A percentile compares a stretch with the other conserved stretches of the same genome.
phyloP scores from a whole-genome alignment of 2,329 filamentous ascomycete genomes.

The Fusarium staphyleae region DNA sequence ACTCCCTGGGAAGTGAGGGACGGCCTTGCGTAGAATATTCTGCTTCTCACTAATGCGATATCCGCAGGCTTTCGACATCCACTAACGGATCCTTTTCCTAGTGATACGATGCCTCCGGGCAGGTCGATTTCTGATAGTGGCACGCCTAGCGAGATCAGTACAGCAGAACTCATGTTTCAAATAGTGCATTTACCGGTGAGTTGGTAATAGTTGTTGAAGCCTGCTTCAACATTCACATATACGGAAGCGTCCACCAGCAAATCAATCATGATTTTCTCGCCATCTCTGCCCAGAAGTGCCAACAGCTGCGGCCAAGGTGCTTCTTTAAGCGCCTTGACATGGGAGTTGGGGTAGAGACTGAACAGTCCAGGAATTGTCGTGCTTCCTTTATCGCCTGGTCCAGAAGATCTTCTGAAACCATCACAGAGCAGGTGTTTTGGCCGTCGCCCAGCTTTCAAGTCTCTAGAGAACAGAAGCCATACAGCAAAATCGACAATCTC shows the following conservation, averaged over 20 bases:
- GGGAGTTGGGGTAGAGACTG: slow-evolving; percentile 70
- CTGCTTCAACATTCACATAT: slow-evolving; percentile 68
- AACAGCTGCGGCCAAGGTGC: slow-evolving; percentile 79
- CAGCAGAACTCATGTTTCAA: background rate
- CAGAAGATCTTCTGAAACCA: slow-evolving; percentile 69
- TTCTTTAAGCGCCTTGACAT: slow-evolving; percentile 72
- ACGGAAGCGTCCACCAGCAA: slow-evolving; percentile 80
- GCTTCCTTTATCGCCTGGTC: slow-evolving; percentile 39
- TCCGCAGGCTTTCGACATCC: slow-evolving; percentile 54
- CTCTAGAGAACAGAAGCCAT: slow-evolving; percentile 75
- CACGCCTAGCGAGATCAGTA: slow-evolving; percentile 47
- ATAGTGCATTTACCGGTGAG: slow-evolving; percentile 67
- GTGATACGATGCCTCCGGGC: slow-evolving; percentile 26
- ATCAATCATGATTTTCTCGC: slow-evolving; percentile 79
- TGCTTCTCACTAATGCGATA: slow-evolving; percentile 79
- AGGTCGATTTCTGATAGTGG: slow-evolving; percentile 58
- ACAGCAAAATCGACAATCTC: slow-evolving; percentile 81
- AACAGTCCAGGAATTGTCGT: slow-evolving; percentile 71
- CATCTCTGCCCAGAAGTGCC: slow-evolving; percentile 74
- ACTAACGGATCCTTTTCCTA: background rate
- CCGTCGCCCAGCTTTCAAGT: slow-evolving; percentile 53
- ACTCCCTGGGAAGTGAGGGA: slow-evolving; percentile 71
- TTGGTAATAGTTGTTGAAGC: slow-evolving; percentile 75
- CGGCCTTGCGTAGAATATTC: slow-evolving; percentile 85
- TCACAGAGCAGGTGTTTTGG: slow-evolving; percentile 83